phyloP scores from a whole-genome alignment of 73 alveolate species.

The Stentor coeruleus region DNA sequence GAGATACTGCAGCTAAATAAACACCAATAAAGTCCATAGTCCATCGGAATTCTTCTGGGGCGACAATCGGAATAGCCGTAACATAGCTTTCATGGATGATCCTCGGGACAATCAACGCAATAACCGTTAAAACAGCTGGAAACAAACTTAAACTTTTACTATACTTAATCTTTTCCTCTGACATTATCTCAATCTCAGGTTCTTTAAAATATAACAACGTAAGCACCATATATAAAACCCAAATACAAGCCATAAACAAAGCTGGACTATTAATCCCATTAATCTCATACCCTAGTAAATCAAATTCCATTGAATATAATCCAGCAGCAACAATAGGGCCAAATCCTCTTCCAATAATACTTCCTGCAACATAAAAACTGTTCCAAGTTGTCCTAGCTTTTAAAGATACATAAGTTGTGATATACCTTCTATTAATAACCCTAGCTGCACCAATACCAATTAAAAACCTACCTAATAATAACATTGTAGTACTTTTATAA shows the following conservation, averaged over 20 bases:
- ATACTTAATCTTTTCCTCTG: neutral
- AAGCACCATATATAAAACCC: neutral
- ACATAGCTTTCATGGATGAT: neutral
- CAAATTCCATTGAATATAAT: neutral
- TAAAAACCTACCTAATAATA: neutral
- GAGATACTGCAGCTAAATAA: neutral
- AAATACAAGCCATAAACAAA: neutral
- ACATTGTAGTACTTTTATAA: too few species aligned
- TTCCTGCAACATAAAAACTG: conserved; percentile 1
- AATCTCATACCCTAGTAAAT: neutral
- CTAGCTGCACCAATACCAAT: conserved; percentile 16
- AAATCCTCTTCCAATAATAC: neutral
- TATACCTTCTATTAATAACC: conserved; percentile 21
- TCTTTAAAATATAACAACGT: neutral
- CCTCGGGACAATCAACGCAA: neutral
- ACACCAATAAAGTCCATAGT: neutral
- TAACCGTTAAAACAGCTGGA: neutral
- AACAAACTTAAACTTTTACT: neutral
- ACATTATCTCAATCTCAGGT: neutral
- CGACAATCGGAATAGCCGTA: conserved; percentile 4
- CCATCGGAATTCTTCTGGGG: conserved; percentile 11
- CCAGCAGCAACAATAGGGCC: conserved; percentile 2
- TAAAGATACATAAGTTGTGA: neutral
- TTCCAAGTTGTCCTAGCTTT: neutral
- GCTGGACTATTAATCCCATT: conserved; percentile 13